Conservation (phyloP, 768 basidiomycete species). For the Megacollybia marginata region DNA sequence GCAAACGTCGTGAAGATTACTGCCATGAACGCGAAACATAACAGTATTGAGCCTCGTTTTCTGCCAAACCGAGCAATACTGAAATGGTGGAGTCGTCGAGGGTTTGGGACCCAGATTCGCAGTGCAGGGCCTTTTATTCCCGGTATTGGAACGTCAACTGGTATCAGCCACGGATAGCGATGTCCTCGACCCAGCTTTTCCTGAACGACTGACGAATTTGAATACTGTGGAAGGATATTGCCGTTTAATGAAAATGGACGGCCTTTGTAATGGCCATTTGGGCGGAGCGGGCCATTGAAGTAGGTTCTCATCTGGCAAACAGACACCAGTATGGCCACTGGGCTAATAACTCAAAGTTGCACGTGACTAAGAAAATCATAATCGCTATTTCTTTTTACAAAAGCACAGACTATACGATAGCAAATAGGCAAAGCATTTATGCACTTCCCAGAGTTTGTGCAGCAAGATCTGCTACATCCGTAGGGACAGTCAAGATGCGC, state of each 20-base stretch:
- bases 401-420: no score
- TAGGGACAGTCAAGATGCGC: conserved; percentile 77
- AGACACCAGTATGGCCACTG: no score
- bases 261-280: no score
- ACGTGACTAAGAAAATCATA: no score
- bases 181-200: conserved; percentile 55
- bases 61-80: conserved; percentile 51
- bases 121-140: conserved; percentile 45
- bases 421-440: background rate
- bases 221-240: conserved; percentile 10
- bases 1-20: conserved; percentile 52
- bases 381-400: no score
- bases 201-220: conserved; percentile 49
- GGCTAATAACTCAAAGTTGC: no score
- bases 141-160: conserved; percentile 54
- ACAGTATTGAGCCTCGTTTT: conserved; percentile 23
- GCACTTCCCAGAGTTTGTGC: conserved; percentile 44
- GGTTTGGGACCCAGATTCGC: conserved; percentile 54
- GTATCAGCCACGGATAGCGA: conserved; percentile 45
- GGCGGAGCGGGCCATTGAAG: no score
- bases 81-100: conserved; percentile 50
- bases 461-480: conserved; percentile 71
- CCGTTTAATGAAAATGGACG: conserved; percentile 2
- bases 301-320: no score
- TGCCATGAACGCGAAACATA: conserved; percentile 39